phyloP scores from a whole-genome alignment of 768 basidiomycete species.

The Suillus decipiens region DNA sequence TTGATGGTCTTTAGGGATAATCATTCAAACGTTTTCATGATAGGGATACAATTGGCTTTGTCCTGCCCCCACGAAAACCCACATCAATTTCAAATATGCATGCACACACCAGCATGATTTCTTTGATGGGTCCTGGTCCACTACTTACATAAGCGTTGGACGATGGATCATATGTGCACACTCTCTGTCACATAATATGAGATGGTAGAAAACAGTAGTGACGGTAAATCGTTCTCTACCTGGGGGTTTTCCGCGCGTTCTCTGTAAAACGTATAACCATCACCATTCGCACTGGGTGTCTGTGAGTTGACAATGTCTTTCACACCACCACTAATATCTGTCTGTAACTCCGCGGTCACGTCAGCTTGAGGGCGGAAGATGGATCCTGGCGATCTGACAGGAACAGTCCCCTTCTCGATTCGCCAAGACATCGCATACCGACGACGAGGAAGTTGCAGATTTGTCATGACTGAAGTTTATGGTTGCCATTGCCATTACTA shows the following conservation, averaged over 20 bases:
- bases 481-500: background rate
- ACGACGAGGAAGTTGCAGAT: background rate
- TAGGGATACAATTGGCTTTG: background rate
- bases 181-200: slow-evolving; percentile 12
- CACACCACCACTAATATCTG: slow-evolving; percentile 6
- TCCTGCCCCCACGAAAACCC: background rate
- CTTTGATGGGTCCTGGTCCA: background rate
- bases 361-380: background rate
- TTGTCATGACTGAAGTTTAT: background rate
- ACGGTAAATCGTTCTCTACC: slow-evolving; percentile 11
- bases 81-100: background rate
- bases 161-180: background rate
- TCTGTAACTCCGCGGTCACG: slow-evolving; percentile 22
- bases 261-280: background rate
- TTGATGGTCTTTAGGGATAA: slow-evolving; percentile 9
- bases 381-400: slow-evolving; percentile 3
- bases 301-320: slow-evolving; percentile 2
- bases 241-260: slow-evolving; percentile 1
- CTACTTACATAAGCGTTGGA: background rate
- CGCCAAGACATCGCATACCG: background rate
- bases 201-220: slow-evolving; percentile 2
- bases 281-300: background rate
- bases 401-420: background rate
- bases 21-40: background rate
- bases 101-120: background rate